Percentiles rank a stretch among this genome's conserved stretches.
phyloP scores from a whole-genome alignment of 352 stramenopile species.

The Phytophthora crassamura region DNA sequence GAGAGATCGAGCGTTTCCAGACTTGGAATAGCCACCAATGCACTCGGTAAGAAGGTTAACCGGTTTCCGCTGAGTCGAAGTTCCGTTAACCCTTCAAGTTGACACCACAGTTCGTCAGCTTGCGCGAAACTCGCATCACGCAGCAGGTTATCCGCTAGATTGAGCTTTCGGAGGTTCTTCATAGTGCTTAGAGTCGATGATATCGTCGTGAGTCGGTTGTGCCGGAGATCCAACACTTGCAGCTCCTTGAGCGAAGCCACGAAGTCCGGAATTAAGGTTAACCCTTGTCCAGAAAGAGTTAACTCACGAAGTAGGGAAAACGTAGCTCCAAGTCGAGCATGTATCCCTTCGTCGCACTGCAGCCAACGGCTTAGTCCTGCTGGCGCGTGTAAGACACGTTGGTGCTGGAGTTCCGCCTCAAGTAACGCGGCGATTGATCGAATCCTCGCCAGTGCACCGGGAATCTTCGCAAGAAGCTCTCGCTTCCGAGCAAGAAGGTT shows the following conservation, averaged over 20 bases:
- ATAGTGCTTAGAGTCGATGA: conserved; percentile 24
- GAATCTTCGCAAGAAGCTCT: conserved; percentile 37
- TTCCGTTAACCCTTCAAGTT: conserved; percentile 20
- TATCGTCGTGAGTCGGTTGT: conserved; percentile 37
- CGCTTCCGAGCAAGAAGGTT: conserved; percentile 34
- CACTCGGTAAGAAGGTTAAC: conserved; percentile 25
- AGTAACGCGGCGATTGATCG: conserved; percentile 18
- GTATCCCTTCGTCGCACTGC: conserved; percentile 27
- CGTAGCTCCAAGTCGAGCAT: conserved; percentile 16
- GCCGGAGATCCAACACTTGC: conserved; percentile 33
- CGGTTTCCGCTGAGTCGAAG: conserved; percentile 29
- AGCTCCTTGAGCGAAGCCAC: conserved; percentile 31
- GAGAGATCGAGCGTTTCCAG: conserved; percentile 34
- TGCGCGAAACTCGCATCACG: conserved; percentile 37
- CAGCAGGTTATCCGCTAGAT: conserved; percentile 53
- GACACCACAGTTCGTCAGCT: conserved; percentile 24
- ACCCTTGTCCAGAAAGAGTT: conserved; percentile 20
- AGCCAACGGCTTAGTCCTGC: conserved; percentile 27
- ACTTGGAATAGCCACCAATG: conserved; percentile 21
- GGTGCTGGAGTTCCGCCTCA: conserved; percentile 30
- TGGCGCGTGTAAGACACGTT: conserved; percentile 30
- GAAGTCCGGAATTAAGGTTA: conserved; percentile 28
- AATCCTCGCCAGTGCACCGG: conserved; percentile 28
- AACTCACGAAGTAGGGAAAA: conserved; percentile 20
- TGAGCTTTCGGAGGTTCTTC: conserved; percentile 31